A percentile compares a stretch with the other conserved stretches of the same genome.
Evolutionary conservation across 139 green algal species (phyloP).

Genomic region (Tetradesmus obliquus): DNA sequence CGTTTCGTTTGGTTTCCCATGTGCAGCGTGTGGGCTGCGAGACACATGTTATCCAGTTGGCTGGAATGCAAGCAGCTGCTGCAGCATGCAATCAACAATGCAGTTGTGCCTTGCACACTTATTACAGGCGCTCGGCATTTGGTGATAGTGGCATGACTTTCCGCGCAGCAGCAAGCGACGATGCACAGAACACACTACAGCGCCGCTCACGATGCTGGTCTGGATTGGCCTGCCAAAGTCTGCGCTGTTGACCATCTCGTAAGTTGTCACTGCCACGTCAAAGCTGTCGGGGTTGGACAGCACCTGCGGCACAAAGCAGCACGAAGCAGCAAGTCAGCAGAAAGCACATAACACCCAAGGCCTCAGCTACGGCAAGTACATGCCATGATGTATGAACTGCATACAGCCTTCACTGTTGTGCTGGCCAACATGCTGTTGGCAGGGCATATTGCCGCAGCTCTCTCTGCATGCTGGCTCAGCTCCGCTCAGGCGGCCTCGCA

Average conservation of each 20-base stretch:
- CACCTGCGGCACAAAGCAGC: constrained; percentile 47
- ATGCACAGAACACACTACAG: neutral
- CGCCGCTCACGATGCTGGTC: constrained; percentile 38
- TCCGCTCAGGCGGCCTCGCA: too few species aligned
- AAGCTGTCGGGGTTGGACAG: constrained; percentile 67
- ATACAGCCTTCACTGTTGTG: neutral
- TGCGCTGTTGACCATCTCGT: constrained; percentile 68
- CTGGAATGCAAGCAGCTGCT: neutral
- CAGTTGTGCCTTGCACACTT: too few species aligned
- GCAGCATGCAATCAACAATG: neutral
- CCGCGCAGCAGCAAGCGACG: neutral
- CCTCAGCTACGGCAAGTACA: neutral
- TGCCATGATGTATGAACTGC: too few species aligned
- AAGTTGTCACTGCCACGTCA: constrained; percentile 81
- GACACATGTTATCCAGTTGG: neutral
- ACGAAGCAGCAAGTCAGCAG: neutral
- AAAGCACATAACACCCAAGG: neutral
- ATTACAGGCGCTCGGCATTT: too few species aligned
- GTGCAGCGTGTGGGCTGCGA: neutral
- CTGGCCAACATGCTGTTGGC: neutral
- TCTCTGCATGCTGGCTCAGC: too few species aligned
- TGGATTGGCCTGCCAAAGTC: constrained; percentile 61
- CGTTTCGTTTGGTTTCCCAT: neutral
- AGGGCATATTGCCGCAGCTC: neutral
- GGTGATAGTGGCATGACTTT: too few species aligned